Base-by-base conservation (phyloP, 1,284 basidiomycete genomes). In the Papiliotrema fonsecae region DNA sequence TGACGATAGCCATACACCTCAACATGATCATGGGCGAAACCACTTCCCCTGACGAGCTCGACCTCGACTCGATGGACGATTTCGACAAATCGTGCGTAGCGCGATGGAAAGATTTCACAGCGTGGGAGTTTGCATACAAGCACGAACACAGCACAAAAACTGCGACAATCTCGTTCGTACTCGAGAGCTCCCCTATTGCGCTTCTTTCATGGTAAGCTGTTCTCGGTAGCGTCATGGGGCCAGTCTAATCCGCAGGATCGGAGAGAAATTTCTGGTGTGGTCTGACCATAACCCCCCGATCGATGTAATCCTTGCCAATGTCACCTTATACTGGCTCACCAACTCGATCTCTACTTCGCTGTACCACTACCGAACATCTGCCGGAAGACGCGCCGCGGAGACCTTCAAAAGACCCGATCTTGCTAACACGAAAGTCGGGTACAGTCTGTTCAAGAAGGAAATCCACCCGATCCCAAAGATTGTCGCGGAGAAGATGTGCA, bases 251-350 rank as follows among this genome's bases (percentile, higher is more conserved):
- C 21, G 32, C 38, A 68, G 68, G 74, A 67, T 77, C 26, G 75
- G 67, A 10, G 76, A 77, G 47, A 77, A 77, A 55, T 68, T 64
- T 47, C 49, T 63, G 30, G 64, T 64, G 6, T 76, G 75, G 75
- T 67, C 69, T 2, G 73, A 75, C 49, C 51, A 56, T 2, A 57
- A 56, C 13, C 70, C 61, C 2, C 34, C 42, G 6, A 30, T 51
- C 27, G 52, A 63, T 25, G 60, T 58, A 2, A 64, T 75, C 22
- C 62, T 75, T 31, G 60, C 69, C 32, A 68, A 65, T 42, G 51
- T 73, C 16, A 67, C 73, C 1, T 55, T 76, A 25, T 77, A 74
- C 64, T 77, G 71, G 65, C 56, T 69, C 21, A 74, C 74, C 4
- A 62, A 69, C 40, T 71, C 72, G 2, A 73, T 69, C 53, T 62